Percentiles rank a stretch among this genome's conserved stretches.
Conservation (phyloP, 2,329 filamentous ascomycete species). For the Alternaria arborescens region DNA sequence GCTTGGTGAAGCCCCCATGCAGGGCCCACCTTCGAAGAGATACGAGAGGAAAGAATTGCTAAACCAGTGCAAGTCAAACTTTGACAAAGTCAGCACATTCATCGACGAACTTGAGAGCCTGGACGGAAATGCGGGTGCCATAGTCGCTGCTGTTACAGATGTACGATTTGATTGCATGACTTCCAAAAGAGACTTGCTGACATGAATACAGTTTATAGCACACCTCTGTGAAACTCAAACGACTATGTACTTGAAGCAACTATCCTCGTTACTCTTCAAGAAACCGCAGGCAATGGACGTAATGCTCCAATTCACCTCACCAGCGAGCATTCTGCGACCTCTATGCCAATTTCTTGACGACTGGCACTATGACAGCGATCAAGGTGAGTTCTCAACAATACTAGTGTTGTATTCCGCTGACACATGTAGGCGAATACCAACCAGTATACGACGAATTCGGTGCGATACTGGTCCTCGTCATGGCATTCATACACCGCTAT, state of each 20-base stretch:
- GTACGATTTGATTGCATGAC: conserved; percentile 28
- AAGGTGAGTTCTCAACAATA: conserved; percentile 55
- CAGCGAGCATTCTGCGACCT: conserved; percentile 74
- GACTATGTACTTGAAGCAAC: conserved; percentile 78
- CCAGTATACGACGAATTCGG: conserved; percentile 88
- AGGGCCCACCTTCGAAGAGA: conserved; percentile 76
- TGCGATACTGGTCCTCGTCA: conserved; percentile 74
- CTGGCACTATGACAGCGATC: conserved; percentile 84
- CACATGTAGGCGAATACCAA: conserved; percentile 72
- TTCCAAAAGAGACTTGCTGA: conserved; percentile 11
- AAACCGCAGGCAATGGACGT: conserved; percentile 77
- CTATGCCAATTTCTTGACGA: conserved; percentile 78
- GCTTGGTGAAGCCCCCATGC: conserved; percentile 83
- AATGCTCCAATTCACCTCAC: conserved; percentile 76
- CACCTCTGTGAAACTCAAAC: conserved; percentile 76
- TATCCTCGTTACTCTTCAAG: conserved; percentile 77
- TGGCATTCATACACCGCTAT: conserved; percentile 80
- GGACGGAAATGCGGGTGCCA: conserved; percentile 89
- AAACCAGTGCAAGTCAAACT: conserved; percentile 77
- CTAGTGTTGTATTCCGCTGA: conserved; percentile 19
- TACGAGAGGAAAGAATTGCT: conserved; percentile 82
- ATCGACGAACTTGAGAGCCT: conserved; percentile 86
- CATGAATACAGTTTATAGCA: conserved; percentile 65
- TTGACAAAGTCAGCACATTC: conserved; percentile 76
- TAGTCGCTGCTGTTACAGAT: conserved; percentile 71